These are phyloP conservation scores for Umbelopsis ramanniana DNA, from an alignment of 192 early-diverging fungal genomes.

Conservation along the genomic window DNA sequence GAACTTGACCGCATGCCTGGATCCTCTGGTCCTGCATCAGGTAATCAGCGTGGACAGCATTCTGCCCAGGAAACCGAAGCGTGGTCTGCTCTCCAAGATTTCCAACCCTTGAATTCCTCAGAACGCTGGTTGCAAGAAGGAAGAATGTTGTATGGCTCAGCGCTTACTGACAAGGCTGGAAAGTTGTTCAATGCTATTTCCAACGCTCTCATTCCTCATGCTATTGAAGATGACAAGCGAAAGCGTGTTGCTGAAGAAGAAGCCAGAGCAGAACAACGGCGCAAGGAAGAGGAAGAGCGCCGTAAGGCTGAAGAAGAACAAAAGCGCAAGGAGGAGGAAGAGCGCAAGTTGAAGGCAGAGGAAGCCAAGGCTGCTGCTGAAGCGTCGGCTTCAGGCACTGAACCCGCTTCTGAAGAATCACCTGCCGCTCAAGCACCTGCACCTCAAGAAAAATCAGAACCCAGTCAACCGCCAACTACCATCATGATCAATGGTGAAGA, in stretches of 20 bases:
- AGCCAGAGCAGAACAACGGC: conserved; percentile 48
- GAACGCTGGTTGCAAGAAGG: conserved; percentile 92
- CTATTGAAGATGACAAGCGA: conserved; percentile 69
- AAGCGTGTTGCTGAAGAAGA: conserved; percentile 59
- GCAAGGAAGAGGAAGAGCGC: conserved; percentile 61
- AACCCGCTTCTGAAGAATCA: not conserved
- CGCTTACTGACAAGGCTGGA: conserved; percentile 61
- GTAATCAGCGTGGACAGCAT: conserved; percentile 1
- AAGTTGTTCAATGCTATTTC: conserved; percentile 66
- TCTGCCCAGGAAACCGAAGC: conserved; percentile 38
- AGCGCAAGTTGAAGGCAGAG: conserved; percentile 44
- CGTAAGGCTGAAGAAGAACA: conserved; percentile 48
- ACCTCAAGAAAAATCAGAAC: conserved; percentile 17
- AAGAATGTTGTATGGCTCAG: conserved; percentile 73
- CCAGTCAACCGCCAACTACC: conserved; percentile 48
- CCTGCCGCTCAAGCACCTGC: conserved; percentile 1
- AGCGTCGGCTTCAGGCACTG: conserved; percentile 4
- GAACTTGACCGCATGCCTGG: conserved; percentile 12
- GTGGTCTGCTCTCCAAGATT: conserved; percentile 68
- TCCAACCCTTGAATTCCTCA: conserved; percentile 66
- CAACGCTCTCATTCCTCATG: conserved; percentile 76
- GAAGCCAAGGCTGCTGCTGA: conserved; percentile 45
- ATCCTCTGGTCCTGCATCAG: not conserved
- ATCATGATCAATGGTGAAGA: conserved; percentile 79
- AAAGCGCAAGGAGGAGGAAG: conserved; percentile 43